These are phyloP conservation scores for Penicillium sp. DNA, from an alignment of 2,329 filamentous ascomycete species.

Conservation along the genomic window DNA sequence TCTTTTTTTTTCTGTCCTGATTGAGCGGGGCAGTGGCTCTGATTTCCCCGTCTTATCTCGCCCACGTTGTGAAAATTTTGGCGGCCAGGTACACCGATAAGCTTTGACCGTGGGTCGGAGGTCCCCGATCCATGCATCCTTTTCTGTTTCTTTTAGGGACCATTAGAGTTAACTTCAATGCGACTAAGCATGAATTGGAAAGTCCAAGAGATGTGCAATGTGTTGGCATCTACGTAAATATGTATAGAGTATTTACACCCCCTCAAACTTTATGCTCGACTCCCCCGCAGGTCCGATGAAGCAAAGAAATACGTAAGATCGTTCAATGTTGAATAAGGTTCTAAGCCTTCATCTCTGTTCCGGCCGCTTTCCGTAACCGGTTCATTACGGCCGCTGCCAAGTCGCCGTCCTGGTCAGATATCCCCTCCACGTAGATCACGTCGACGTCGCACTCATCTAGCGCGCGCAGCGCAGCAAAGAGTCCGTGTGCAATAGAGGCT, in stretches of 20 bases:
- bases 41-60: conserved; percentile 4
- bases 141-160: no score
- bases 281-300: background rate
- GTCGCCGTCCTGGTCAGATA: conserved; percentile 67
- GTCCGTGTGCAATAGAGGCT: conserved; percentile 73
- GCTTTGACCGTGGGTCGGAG: conserved; percentile 9
- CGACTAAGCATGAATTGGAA: background rate
- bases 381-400: conserved; percentile 88
- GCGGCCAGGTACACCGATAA: conserved; percentile 4
- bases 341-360: conserved; percentile 52
- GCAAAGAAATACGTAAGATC: conserved; percentile 7
- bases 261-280: background rate
- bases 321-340: conserved; percentile 8
- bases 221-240: background rate
- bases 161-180: background rate
- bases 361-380: conserved; percentile 72
- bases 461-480: conserved; percentile 84
- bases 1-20: conserved; percentile 2
- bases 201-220: conserved; percentile 4
- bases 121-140: conserved; percentile 7
- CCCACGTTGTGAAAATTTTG: background rate
- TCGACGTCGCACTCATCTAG: conserved; percentile 77
- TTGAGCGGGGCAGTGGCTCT: conserved; percentile 12
- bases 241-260: background rate
- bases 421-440: conserved; percentile 86